These are phyloP conservation scores for Zopfochytrium polystomum DNA, from an alignment of 371 early-diverging fungal genomes.

Conservation along the genomic window DNA sequence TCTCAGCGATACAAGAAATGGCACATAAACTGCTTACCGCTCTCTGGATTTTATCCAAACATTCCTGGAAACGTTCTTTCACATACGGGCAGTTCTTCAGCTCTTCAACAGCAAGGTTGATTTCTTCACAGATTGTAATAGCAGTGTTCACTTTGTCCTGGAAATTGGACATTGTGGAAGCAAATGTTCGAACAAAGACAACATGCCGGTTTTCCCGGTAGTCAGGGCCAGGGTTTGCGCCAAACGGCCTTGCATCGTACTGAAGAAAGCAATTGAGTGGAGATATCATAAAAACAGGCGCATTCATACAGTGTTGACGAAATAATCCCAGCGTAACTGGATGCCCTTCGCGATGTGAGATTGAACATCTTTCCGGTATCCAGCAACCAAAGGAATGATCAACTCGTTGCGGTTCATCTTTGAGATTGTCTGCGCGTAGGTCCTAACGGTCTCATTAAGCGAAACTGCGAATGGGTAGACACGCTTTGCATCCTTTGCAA, in stretches of 20 bases:
- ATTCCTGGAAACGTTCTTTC: constrained; percentile 61
- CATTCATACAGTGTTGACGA: constrained; percentile 66
- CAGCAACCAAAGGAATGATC: constrained; percentile 79
- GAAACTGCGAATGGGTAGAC: constrained; percentile 98
- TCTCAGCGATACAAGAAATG: background rate
- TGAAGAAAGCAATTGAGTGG: constrained; percentile 3
- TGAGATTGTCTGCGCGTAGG: constrained; percentile 83
- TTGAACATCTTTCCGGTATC: constrained; percentile 90
- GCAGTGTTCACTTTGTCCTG: constrained; percentile 91
- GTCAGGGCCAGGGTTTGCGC: constrained; percentile 10
- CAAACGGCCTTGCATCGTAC: constrained; percentile 32
- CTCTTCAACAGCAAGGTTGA: constrained; percentile 73
- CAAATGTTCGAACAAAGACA: constrained; percentile 92
- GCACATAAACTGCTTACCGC: constrained; percentile 32
- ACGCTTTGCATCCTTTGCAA: constrained; percentile 93
- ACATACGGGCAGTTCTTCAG: constrained; percentile 78
- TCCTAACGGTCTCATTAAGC: constrained; percentile 89
- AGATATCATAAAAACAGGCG: background rate
- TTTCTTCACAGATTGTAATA: constrained; percentile 77
- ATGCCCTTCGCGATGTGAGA: constrained; percentile 81
- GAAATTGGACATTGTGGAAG: constrained; percentile 82
- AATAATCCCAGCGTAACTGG: constrained; percentile 91
- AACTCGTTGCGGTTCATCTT: constrained; percentile 74
- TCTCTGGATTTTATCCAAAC: constrained; percentile 81
- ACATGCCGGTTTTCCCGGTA: constrained; percentile 83